A percentile compares a stretch with the other conserved stretches of the same genome.
Conservation (phyloP, 192 early-diverging fungal species). For the Backusella australiensis region DNA sequence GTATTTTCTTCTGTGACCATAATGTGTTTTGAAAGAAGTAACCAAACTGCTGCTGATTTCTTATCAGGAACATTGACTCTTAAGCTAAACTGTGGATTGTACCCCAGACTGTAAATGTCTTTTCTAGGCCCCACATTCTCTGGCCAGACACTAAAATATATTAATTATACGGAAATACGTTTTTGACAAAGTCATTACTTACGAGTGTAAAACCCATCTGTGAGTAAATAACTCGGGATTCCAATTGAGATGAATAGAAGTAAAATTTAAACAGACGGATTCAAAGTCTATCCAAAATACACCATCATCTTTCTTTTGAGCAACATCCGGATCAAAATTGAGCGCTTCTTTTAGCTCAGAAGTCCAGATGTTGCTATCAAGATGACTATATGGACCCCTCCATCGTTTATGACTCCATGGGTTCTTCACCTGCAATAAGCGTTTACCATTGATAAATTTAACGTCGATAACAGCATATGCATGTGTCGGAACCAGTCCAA, state of each 20-base stretch:
- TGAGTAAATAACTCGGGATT: slow-evolving; percentile 75
- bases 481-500: slow-evolving; percentile 87
- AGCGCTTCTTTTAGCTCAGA: slow-evolving; percentile 60
- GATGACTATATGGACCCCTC: slow-evolving; percentile 74
- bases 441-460: slow-evolving; percentile 55
- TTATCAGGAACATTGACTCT: slow-evolving; percentile 51
- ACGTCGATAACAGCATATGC: slow-evolving; percentile 84
- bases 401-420: slow-evolving; percentile 91
- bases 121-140: slow-evolving; percentile 21
- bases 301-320: slow-evolving; percentile 73
- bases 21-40: slow-evolving; percentile 84
- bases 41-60: slow-evolving; percentile 61
- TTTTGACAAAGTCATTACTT: slow-evolving; percentile 31
- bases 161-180: neutral
- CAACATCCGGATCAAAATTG: slow-evolving; percentile 68
- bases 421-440: slow-evolving; percentile 85
- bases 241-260: slow-evolving; percentile 91
- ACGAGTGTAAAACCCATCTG: slow-evolving; percentile 71
- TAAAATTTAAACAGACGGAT: slow-evolving; percentile 74
- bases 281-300: slow-evolving; percentile 91
- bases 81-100: slow-evolving; percentile 84
- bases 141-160: slow-evolving; percentile 32
- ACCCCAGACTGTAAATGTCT: slow-evolving; percentile 33
- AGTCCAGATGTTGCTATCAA: slow-evolving; percentile 69
- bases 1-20: slow-evolving; percentile 77